Conservation (phyloP, 805 yeast species). For the Sugiyamaella qingdaonensis region DNA sequence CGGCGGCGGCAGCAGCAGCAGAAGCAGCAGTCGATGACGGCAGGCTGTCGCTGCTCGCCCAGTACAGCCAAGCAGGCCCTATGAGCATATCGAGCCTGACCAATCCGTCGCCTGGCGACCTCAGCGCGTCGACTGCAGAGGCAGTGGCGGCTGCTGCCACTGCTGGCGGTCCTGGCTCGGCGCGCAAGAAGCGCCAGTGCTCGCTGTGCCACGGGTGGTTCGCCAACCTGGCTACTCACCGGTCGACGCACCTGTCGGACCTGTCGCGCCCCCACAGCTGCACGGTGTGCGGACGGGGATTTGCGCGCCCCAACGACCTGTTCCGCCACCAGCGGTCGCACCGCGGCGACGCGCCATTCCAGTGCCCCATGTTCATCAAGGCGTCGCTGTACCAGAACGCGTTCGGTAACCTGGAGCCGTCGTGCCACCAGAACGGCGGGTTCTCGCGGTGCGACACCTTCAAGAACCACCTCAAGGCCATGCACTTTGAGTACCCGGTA, state of each 20-base stretch:
- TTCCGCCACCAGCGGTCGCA: conserved; percentile 83
- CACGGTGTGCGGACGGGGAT: conserved; percentile 73
- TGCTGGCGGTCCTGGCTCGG: conserved; percentile 20
- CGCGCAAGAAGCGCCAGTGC: conserved; percentile 63
- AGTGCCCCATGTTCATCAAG: conserved; percentile 65
- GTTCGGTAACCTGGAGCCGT: conserved; percentile 20
- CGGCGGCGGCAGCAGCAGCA: neutral
- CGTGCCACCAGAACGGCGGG: conserved; percentile 78
- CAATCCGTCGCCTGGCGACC: conserved; percentile 14
- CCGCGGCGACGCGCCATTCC: conserved; percentile 71
- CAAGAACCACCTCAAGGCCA: conserved; percentile 84
- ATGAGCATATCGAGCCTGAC: conserved; percentile 28
- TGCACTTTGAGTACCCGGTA: conserved; percentile 83
- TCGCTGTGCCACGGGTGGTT: conserved; percentile 64
- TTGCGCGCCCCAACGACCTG: conserved; percentile 82
- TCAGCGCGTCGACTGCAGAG: conserved; percentile 2
- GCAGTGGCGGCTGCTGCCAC: conserved; percentile 5
- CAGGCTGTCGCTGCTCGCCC: neutral
- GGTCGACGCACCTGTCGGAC: conserved; percentile 69
- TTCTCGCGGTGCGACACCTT: conserved; percentile 88
- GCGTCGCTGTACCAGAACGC: conserved; percentile 18
- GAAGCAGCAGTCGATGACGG: neutral
- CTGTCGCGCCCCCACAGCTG: conserved; percentile 75
- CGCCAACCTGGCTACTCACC: conserved; percentile 79
- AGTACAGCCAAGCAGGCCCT: conserved; percentile 14